Evolutionary conservation across 2,329 filamentous ascomycete genomes (phyloP), one percentile per base, ranked within the genome.

Genomic region (Sporothrix globosa): DNA sequence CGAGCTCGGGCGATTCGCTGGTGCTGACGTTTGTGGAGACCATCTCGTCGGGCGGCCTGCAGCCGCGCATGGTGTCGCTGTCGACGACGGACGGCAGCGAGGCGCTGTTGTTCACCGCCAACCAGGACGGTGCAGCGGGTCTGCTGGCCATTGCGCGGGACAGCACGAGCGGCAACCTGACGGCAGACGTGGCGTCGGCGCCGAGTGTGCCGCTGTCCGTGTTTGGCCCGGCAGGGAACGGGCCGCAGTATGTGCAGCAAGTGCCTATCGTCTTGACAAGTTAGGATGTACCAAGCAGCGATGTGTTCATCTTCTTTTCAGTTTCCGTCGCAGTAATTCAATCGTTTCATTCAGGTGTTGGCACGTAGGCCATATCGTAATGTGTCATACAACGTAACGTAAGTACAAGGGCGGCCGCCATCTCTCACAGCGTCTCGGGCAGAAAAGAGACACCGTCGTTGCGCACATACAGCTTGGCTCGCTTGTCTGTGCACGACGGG

Each of bases 31-130:
- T 80, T 68, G 75, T 74, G 34, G 77, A 79, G 67, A 73, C 77
- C 24, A 75, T 81, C 65, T 76, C 77, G 17, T 79, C 79, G 0
- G 77, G 78, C 53, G 82, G 82, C 27, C 71, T 74, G 4, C 67
- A 77, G 5, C 84, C 85, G 9, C 83, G 84, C 74, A 84, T 84
- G 81, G 82, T 86, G 73, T 82, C 80, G 74, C 75, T 80, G 17
- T 39, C 27, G 54, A 77, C 79, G 71, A 76, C 72, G 10, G 77
- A 79, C 70, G 71, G 71, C 30, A 68, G 71, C 27, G 76, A 80
- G 71, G 73, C 67, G 66, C 67, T 79, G 13, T 73, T 85, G 60
- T 85, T 85, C 73, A 79, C 81, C n/a, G 81, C 79, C n/a, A 85
- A 86, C 78, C 80, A 83, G 77, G 77, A 76, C 68, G 83, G 82